Conservation (phyloP, 116 monocot genomes). For the Posidonia oceanica region DNA sequence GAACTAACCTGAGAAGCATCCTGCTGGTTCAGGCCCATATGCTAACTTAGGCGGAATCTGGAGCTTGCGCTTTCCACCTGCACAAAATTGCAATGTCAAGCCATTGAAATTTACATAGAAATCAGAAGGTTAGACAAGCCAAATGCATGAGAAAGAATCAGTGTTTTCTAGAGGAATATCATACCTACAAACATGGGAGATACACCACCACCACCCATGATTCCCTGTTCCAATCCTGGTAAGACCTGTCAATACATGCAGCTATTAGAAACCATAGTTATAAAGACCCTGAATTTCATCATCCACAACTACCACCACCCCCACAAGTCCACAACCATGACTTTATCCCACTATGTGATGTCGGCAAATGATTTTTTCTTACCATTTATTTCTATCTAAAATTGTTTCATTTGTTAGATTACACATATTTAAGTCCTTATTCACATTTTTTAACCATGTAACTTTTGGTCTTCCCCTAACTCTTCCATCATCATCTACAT, state of each 20-base stretch:
- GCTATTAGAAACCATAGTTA: neutral
- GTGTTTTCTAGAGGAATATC: neutral
- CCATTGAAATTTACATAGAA: neutral
- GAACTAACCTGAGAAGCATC: conserved; percentile 75
- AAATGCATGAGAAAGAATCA: neutral
- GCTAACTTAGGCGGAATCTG: conserved; percentile 76
- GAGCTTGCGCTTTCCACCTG: conserved; percentile 94
- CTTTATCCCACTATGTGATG: too few species aligned
- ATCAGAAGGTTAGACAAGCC: neutral
- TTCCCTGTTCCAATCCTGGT: conserved; percentile 85
- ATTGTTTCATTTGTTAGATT: too few species aligned
- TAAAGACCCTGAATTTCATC: too few species aligned
- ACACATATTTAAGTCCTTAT: too few species aligned
- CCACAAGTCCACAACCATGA: too few species aligned
- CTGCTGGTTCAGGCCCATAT: conserved; percentile 94
- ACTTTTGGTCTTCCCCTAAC: too few species aligned
- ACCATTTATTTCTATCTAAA: neutral
- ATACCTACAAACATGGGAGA: conserved; percentile 88
- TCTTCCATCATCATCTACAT: too few species aligned
- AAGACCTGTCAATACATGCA: conserved; percentile 34
- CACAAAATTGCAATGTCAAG: neutral
- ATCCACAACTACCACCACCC: too few species aligned
- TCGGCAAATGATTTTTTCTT: neutral
- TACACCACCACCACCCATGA: conserved; percentile 76
- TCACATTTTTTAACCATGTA: too few species aligned